A percentile compares a stretch with the other conserved stretches of the same genome.
phyloP scores from a whole-genome alignment of 441 rosid species.

The Populus hybrid region DNA sequence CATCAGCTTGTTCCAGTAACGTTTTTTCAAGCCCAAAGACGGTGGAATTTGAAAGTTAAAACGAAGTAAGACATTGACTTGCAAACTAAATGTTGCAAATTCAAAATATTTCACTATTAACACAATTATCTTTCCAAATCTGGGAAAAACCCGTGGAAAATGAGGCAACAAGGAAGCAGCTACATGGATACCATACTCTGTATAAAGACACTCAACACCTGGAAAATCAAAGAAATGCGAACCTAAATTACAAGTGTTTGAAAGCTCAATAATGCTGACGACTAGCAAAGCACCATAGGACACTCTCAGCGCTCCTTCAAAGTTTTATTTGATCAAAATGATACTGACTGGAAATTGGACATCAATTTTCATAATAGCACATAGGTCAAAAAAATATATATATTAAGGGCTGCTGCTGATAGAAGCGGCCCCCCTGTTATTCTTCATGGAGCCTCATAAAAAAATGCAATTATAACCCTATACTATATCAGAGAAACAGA shows the following conservation, averaged over 20 bases:
- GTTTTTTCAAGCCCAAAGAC: no score
- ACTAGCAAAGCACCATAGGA: neutral
- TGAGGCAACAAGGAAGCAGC: neutral
- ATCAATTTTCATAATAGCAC: neutral
- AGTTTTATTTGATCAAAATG: constrained; percentile 3
- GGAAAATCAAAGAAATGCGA: neutral
- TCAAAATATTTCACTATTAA: no score
- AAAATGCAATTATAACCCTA: neutral
- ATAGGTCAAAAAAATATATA: constrained; percentile 1
- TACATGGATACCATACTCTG: neutral
- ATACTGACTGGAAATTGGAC: constrained; percentile 7
- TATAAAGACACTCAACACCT: neutral
- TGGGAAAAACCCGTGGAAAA: no score
- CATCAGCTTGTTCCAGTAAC: no score
- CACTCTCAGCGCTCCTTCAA: neutral
- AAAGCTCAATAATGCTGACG: neutral
- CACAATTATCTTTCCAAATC: neutral
- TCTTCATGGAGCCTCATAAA: constrained; percentile 22
- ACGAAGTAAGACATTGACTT: no score
- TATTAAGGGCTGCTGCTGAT: constrained; percentile 9
- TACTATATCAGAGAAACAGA: constrained; percentile 8
- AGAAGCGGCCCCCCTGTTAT: constrained; percentile 7
- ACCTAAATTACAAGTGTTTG: neutral
- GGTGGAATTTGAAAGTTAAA: no score
- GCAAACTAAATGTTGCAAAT: no score